Conservation (phyloP, 2,329 filamentous ascomycete genomes). For the Trichoderma simmonsii region DNA sequence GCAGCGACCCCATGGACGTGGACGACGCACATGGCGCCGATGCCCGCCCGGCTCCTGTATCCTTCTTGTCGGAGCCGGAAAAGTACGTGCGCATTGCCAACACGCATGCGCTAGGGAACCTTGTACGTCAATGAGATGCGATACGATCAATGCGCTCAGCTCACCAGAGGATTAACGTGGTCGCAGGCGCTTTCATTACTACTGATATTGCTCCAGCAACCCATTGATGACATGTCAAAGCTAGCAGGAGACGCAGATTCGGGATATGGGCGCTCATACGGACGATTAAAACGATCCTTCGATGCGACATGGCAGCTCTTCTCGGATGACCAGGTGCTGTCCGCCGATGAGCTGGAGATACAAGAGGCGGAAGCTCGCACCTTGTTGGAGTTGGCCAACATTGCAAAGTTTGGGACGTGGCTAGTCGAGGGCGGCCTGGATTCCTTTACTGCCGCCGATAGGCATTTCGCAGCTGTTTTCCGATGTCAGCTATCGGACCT, state of each 20-base stretch:
- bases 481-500: slow-evolving; percentile 45
- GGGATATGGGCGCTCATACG: slow-evolving; percentile 33
- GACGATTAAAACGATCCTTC: slow-evolving; percentile 32
- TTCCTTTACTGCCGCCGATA: slow-evolving; percentile 41
- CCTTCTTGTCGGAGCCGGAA: slow-evolving; percentile 37
- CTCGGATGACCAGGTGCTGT: slow-evolving; percentile 32
- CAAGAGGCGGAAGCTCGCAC: slow-evolving; percentile 33
- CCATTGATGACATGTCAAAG: slow-evolving; percentile 36
- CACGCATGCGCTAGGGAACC: slow-evolving; percentile 39
- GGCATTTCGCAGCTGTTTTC: slow-evolving; percentile 45
- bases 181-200: slow-evolving; percentile 38
- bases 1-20: slow-evolving; percentile 35
- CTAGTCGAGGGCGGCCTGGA: slow-evolving; percentile 38
- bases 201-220: slow-evolving; percentile 36
- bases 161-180: background rate
- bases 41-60: slow-evolving; percentile 27
- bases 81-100: slow-evolving; percentile 39
- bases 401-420: slow-evolving; percentile 46
- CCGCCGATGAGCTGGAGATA: slow-evolving; percentile 34
- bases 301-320: slow-evolving; percentile 36
- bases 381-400: slow-evolving; percentile 46
- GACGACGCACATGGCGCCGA: slow-evolving; percentile 32
- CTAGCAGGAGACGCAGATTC: slow-evolving; percentile 34
- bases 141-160: background rate
- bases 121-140: slow-evolving; percentile 33